Conservation (phyloP, 2,329 filamentous ascomycete species). For the Arthrocladium fulminans region DNA sequence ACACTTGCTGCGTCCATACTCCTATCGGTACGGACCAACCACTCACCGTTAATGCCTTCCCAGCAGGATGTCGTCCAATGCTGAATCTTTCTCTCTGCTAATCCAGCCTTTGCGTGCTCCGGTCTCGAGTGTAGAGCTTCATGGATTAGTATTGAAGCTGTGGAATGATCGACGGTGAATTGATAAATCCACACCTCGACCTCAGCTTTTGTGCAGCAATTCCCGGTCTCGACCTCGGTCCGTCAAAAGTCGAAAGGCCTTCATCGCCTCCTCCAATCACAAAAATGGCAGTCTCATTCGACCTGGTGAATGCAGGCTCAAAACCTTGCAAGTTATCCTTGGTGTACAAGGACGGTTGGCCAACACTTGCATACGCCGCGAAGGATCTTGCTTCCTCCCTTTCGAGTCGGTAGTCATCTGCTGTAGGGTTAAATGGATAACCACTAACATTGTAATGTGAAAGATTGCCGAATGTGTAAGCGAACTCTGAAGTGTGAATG, state of each 20-base stretch:
- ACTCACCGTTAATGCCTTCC: too few species aligned
- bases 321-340: slow-evolving; percentile 5
- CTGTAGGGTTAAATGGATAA: slow-evolving; percentile 8
- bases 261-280: slow-evolving; percentile 2
- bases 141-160: slow-evolving; percentile 8
- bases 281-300: slow-evolving; percentile 1
- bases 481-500: slow-evolving; percentile 46
- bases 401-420: slow-evolving; percentile 1
- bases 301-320: neutral
- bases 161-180: slow-evolving; percentile 1
- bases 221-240: neutral
- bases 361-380: slow-evolving; percentile 2
- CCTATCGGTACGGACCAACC: too few species aligned
- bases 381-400: neutral
- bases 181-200: slow-evolving; percentile 7
- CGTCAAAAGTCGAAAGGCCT: slow-evolving; percentile 4
- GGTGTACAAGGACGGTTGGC: neutral
- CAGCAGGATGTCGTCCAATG: too few species aligned
- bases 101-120: too few species aligned
- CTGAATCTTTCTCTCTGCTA: too few species aligned
- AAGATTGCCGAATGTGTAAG: slow-evolving; percentile 44
- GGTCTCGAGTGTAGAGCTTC: too few species aligned
- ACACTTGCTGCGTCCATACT: too few species aligned
- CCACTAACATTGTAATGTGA: slow-evolving; percentile 35
- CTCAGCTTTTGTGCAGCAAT: slow-evolving; percentile 5